These are phyloP conservation scores for Ulota crispa DNA, from an alignment of 225 moss, liverwort and hornwort genomes.

Conservation along the genomic window DNA sequence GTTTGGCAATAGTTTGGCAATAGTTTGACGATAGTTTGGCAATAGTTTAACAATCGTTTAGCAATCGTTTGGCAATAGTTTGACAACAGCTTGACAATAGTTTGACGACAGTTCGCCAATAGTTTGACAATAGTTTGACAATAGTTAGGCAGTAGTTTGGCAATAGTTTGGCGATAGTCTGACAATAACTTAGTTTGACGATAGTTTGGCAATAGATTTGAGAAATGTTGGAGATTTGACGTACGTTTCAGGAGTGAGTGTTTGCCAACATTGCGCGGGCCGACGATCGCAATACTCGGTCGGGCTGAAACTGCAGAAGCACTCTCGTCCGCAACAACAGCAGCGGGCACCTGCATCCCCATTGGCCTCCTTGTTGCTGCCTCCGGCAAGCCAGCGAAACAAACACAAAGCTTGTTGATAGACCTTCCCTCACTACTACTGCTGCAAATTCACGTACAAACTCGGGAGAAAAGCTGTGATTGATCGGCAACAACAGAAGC, in stretches of 20 bases:
- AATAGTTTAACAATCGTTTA: not conserved
- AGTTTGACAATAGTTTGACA: not conserved
- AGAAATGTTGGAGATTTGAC: not conserved
- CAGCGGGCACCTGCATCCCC: constrained; percentile 58
- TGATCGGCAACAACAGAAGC: not conserved
- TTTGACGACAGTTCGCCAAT: too few species aligned
- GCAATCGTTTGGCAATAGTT: too few species aligned
- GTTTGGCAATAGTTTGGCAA: too few species aligned
- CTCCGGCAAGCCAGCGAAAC: not conserved
- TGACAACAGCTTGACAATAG: too few species aligned
- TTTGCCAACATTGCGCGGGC: constrained; percentile 80
- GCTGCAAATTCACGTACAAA: not conserved
- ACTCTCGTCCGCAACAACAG: constrained; percentile 25
- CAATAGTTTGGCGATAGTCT: too few species aligned
- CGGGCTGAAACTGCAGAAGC: constrained; percentile 40
- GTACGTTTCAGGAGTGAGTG: constrained; percentile 75
- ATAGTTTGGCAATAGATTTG: not conserved
- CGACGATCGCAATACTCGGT: constrained; percentile 71
- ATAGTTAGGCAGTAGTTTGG: too few species aligned
- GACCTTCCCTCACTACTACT: not conserved
- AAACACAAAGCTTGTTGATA: not conserved
- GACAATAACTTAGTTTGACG: not conserved
- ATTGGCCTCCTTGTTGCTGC: constrained; percentile 21
- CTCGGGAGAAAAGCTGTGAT: not conserved
- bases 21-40: not conserved